A percentile compares a stretch with the other conserved stretches of the same genome.
Evolutionary conservation across 2,329 filamentous ascomycete species (phyloP).

Genomic region (Dendryphion nanum): DNA sequence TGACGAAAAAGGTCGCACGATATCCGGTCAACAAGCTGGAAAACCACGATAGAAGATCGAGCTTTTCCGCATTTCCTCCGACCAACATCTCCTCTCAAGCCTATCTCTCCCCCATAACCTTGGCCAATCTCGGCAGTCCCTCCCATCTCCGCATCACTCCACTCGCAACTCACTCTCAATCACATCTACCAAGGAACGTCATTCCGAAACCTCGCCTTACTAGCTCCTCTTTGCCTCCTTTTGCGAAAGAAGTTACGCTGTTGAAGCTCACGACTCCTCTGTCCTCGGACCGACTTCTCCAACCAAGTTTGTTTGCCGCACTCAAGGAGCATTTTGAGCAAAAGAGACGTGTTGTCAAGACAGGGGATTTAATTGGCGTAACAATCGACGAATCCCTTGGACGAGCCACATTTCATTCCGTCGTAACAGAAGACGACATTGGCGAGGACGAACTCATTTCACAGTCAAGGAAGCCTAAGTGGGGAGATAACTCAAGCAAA

Average conservation of each 20-base stretch:
- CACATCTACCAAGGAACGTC: slow-evolving; percentile 27
- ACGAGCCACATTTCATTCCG: slow-evolving; percentile 72
- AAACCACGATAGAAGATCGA: slow-evolving; percentile 48
- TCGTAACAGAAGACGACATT: slow-evolving; percentile 68
- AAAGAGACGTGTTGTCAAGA: slow-evolving; percentile 77
- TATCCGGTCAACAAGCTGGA: slow-evolving; percentile 52
- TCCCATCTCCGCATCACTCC: slow-evolving; percentile 77
- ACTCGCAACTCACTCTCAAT: slow-evolving; percentile 53
- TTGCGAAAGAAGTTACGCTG: slow-evolving; percentile 77
- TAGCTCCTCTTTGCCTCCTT: slow-evolving; percentile 53
- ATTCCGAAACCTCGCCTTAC: slow-evolving; percentile 46
- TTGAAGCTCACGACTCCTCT: slow-evolving; percentile 86
- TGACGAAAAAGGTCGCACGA: slow-evolving; percentile 53
- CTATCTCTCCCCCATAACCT: slow-evolving; percentile 80
- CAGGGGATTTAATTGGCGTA: slow-evolving; percentile 84
- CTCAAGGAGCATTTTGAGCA: slow-evolving; percentile 86
- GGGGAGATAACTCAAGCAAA: slow-evolving; percentile 27
- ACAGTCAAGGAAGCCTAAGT: slow-evolving; percentile 37
- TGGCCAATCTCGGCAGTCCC: slow-evolving; percentile 80
- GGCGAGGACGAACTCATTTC: slow-evolving; percentile 53
- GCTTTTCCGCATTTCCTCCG: slow-evolving; percentile 43
- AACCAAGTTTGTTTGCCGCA: slow-evolving; percentile 81
- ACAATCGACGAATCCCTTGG: slow-evolving; percentile 85
- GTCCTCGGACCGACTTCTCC: slow-evolving; percentile 79
- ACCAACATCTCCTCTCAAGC: slow-evolving; percentile 40